phyloP scores from a whole-genome alignment of 164 flowering plant genomes.

The Aristolochia fimbriata region DNA sequence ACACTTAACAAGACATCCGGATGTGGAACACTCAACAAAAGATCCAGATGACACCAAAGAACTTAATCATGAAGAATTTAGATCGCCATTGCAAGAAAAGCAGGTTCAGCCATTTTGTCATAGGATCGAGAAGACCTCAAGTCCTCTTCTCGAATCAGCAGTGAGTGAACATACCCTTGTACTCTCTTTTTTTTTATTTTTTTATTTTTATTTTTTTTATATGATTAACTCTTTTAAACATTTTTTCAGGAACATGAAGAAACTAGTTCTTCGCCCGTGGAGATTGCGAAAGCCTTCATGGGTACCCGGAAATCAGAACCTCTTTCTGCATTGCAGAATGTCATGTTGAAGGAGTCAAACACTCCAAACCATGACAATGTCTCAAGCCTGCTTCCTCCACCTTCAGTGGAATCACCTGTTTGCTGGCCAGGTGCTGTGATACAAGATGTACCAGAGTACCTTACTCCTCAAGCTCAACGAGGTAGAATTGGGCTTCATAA shows the following conservation, averaged over 20 bases:
- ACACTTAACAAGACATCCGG: slow-evolving; percentile 11
- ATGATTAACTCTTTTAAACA: neutral
- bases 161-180: slow-evolving; percentile 22
- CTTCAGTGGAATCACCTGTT: slow-evolving; percentile 39
- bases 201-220: neutral
- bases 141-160: slow-evolving; percentile 21
- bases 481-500: slow-evolving; percentile 46
- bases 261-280: slow-evolving; percentile 73
- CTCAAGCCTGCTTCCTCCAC: slow-evolving; percentile 23
- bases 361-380: slow-evolving; percentile 21
- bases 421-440: slow-evolving; percentile 84
- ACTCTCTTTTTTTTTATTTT: neutral
- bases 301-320: slow-evolving; percentile 33
- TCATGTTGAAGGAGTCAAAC: slow-evolving; percentile 21
- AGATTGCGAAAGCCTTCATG: slow-evolving; percentile 91
- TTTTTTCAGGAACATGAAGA: slow-evolving; percentile 38
- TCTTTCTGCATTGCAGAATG: slow-evolving; percentile 24
- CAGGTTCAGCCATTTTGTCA: slow-evolving; percentile 11
- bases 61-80: slow-evolving; percentile 14
- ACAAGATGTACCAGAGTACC: slow-evolving; percentile 37
- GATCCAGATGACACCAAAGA: slow-evolving; percentile 15
- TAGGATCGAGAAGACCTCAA: slow-evolving; percentile 18
- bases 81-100: slow-evolving; percentile 15
- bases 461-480: slow-evolving; percentile 60
- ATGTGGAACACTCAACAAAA: slow-evolving; percentile 2